These are phyloP conservation scores for Russula ochroleuca DNA, from an alignment of 768 basidiomycete genomes.

Conservation along the genomic window DNA sequence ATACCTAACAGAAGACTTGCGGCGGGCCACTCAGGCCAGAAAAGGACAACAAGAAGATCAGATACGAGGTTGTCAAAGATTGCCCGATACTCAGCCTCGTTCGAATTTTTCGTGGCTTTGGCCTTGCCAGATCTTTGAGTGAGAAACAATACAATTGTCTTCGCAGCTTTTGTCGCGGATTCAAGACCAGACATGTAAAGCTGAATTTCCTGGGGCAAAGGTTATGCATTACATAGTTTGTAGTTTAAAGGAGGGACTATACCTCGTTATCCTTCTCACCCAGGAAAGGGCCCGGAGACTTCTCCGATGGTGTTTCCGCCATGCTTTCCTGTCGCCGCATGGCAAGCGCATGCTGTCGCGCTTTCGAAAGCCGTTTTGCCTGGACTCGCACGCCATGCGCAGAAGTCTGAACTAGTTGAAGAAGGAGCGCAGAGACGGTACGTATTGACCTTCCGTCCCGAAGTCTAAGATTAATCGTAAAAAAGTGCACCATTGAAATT, in stretches of 20 bases:
- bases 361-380: slow-evolving; percentile 56
- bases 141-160: slow-evolving; percentile 54
- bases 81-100: slow-evolving; percentile 88
- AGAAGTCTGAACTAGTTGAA: slow-evolving; percentile 96
- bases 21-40: slow-evolving; percentile 98
- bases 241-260: slow-evolving; percentile 11
- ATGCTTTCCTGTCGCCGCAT: slow-evolving; percentile 62
- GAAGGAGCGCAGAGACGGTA: slow-evolving; percentile 85
- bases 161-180: slow-evolving; percentile 78
- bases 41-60: slow-evolving; percentile 82
- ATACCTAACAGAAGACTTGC: slow-evolving; percentile 77
- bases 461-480: slow-evolving; percentile 47
- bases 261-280: slow-evolving; percentile 70
- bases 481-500: slow-evolving; percentile 8
- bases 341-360: slow-evolving; percentile 56
- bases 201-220: slow-evolving; percentile 50
- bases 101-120: slow-evolving; percentile 83
- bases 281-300: slow-evolving; percentile 49
- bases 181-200: slow-evolving; percentile 71
- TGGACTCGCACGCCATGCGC: slow-evolving; percentile 80
- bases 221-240: background rate
- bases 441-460: slow-evolving; percentile 89
- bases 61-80: slow-evolving; percentile 90
- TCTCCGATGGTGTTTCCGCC: slow-evolving; percentile 36
- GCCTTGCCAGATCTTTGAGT: slow-evolving; percentile 70